Evolutionary conservation across 257 asterid genomes (phyloP).

Genomic region (Mentha longifolia): DNA sequence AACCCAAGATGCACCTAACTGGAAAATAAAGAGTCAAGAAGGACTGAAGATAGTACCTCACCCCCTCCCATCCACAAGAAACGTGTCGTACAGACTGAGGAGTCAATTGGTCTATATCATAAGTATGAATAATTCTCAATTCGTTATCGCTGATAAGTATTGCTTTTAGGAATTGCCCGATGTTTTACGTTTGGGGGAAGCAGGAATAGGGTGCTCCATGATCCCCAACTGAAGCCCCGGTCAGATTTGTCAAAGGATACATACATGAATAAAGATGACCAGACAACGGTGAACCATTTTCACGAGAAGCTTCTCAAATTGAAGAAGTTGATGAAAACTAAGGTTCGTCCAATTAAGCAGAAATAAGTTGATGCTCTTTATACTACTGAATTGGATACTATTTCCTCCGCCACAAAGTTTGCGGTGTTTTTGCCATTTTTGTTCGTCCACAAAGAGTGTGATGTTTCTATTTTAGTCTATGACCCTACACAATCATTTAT

Average conservation of each 20-base stretch:
- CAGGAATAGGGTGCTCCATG: slow-evolving; percentile 76
- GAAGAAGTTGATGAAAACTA: slow-evolving; percentile 87
- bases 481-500: no score
- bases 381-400: not conserved
- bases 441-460: no score
- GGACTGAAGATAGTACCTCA: not conserved
- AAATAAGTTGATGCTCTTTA: slow-evolving; percentile 3
- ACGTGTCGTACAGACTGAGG: not conserved
- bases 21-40: not conserved
- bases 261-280: slow-evolving; percentile 90
- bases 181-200: slow-evolving; percentile 96
- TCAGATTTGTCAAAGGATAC: slow-evolving; percentile 74
- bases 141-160: slow-evolving; percentile 4
- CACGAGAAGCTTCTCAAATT: slow-evolving; percentile 94
- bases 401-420: no score
- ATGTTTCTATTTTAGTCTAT: no score
- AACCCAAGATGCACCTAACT: not conserved
- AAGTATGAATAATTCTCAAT: no score
- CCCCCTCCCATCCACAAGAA: not conserved
- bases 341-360: slow-evolving; percentile 45
- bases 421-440: no score
- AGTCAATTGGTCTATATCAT: not conserved
- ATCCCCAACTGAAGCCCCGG: slow-evolving; percentile 76
- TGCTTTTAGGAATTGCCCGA: slow-evolving; percentile 79
- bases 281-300: slow-evolving; percentile 91